A percentile compares a stretch with the other conserved stretches of the same genome.
phyloP scores from a whole-genome alignment of 2,329 filamentous ascomycete genomes.

The Paramyrothecium roridum region DNA sequence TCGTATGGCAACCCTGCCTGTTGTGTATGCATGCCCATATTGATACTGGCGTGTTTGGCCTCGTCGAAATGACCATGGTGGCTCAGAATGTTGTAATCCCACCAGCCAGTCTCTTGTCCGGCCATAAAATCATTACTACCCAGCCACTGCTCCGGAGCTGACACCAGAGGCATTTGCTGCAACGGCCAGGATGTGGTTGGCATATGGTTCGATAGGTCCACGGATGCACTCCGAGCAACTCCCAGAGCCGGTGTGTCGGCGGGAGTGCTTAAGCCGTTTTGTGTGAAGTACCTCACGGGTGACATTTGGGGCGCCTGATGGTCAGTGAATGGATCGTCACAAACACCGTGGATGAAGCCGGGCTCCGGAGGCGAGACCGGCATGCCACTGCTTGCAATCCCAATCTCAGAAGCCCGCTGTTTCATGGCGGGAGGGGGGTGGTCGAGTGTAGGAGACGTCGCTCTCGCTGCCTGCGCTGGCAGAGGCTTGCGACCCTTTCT shows the following conservation, averaged over 20 bases:
- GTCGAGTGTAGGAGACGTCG: conserved; percentile 28
- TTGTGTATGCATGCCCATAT: conserved; percentile 37
- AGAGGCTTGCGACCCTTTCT: conserved; percentile 23
- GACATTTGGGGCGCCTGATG: conserved; percentile 19
- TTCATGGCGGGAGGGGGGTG: conserved; percentile 29
- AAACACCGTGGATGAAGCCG: conserved; percentile 31
- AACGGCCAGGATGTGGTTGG: not conserved
- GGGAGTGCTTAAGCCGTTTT: conserved; percentile 30
- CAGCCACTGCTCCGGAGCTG: not conserved
- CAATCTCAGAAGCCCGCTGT: conserved; percentile 20
- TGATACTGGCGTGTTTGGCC: conserved; percentile 32
- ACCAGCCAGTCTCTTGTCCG: conserved; percentile 21
- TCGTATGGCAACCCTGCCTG: conserved; percentile 38
- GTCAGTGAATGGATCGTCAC: conserved; percentile 36
- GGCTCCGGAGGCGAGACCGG: conserved; percentile 21
- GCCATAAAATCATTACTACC: conserved; percentile 1
- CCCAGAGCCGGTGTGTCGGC: conserved; percentile 34
- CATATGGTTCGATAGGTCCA: not conserved
- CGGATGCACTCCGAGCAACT: conserved; percentile 13
- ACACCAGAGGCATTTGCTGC: conserved; percentile 3
- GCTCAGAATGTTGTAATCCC: conserved; percentile 25
- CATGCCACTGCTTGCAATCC: conserved; percentile 17
- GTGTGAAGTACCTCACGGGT: conserved; percentile 25
- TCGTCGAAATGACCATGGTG: conserved; percentile 23
- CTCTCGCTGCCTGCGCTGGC: conserved; percentile 10